These are phyloP conservation scores for Colletotrichum destructivum DNA, from an alignment of 2,329 filamentous ascomycete genomes.

Conservation along the genomic window DNA sequence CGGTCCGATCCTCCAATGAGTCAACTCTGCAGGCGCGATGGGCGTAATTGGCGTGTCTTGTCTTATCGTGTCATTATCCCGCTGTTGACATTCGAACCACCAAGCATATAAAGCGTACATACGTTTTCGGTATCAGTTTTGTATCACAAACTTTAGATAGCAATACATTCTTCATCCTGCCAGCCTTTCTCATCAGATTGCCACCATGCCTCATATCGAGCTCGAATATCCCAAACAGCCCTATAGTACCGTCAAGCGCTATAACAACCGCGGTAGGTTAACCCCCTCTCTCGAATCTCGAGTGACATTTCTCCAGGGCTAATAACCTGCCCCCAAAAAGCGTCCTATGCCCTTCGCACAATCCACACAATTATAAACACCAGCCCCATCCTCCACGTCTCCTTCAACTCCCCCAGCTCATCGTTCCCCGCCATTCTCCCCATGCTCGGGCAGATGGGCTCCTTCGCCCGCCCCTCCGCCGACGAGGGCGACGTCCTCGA, in stretches of 20 bases:
- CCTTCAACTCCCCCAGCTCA: conserved; percentile 76
- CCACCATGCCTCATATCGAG: conserved; percentile 57
- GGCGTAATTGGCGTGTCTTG: conserved; percentile 7
- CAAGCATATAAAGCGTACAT: not conserved
- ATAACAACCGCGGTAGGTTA: conserved; percentile 72
- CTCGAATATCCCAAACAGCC: conserved; percentile 75
- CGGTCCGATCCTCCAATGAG: conserved; percentile 14
- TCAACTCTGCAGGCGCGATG: conserved; percentile 2
- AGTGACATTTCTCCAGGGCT: not conserved
- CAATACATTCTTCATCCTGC: not conserved
- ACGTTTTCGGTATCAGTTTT: not conserved
- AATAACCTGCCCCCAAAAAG: conserved; percentile 56
- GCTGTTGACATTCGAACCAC: not conserved
- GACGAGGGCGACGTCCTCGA: conserved; percentile 76
- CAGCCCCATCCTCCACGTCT: conserved; percentile 83
- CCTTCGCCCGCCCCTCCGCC: conserved; percentile 74
- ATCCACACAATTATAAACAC: conserved; percentile 85
- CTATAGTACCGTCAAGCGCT: conserved; percentile 77
- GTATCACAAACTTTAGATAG: too few species aligned
- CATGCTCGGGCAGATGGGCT: conserved; percentile 89
- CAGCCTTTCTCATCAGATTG: not conserved
- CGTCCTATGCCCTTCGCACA: conserved; percentile 78
- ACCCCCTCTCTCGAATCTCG: not conserved
- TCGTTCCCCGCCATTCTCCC: conserved; percentile 85
- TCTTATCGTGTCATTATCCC: not conserved